A percentile compares a stretch with the other conserved stretches of the same genome.
These are phyloP conservation scores for Strobilomyces echinocephalus DNA, from an alignment of 768 basidiomycete genomes.

Conservation along the genomic window DNA sequence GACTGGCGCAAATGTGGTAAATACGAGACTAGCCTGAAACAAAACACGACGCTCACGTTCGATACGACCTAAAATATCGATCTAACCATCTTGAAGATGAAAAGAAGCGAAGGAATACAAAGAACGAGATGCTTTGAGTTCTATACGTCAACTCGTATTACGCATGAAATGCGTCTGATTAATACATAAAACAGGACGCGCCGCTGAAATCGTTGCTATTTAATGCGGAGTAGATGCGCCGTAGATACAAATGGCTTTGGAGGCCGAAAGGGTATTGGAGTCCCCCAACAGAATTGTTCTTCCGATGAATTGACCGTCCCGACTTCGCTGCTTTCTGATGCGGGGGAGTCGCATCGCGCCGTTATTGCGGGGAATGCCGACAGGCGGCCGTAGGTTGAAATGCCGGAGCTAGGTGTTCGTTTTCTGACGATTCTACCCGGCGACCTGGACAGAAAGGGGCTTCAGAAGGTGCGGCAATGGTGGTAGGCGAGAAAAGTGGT, in stretches of 20 bases:
- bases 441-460: background rate
- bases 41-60: too few species aligned
- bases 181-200: constrained; percentile 88
- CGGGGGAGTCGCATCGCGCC: constrained; percentile 1
- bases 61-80: too few species aligned
- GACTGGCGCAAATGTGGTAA: too few species aligned
- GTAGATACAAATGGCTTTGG: constrained; percentile 49
- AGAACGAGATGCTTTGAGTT: background rate
- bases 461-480: background rate
- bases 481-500: background rate
- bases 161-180: constrained; percentile 87
- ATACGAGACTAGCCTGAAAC: too few species aligned
- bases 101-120: background rate
- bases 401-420: background rate
- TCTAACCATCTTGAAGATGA: background rate
- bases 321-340: constrained; percentile 19
- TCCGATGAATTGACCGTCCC: constrained; percentile 5
- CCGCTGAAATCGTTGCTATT: constrained; percentile 40
- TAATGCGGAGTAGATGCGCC: too few species aligned
- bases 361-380: constrained; percentile 7
- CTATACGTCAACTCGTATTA: constrained; percentile 15
- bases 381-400: background rate
- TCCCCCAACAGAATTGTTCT: constrained; percentile 27
- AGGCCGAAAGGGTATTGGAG: constrained; percentile 80
- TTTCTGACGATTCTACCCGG: background rate